phyloP scores from a whole-genome alignment of 495 filamentous ascomycete genomes.

The Penicillium pancosmium region DNA sequence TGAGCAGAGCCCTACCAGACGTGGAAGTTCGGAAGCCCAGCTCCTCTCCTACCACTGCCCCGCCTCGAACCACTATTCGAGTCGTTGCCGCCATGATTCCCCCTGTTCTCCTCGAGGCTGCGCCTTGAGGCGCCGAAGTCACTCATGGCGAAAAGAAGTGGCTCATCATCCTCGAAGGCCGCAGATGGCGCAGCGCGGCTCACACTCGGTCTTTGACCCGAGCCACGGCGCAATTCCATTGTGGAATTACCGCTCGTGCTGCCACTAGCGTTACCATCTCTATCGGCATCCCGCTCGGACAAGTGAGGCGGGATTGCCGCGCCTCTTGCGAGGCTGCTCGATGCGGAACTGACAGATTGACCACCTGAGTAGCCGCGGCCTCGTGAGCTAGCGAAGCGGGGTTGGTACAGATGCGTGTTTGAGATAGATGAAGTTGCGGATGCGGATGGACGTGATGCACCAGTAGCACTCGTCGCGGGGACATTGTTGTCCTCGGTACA shows the following conservation, averaged over 20 bases:
- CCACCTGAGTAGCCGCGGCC: conserved; percentile 46
- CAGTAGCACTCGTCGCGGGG: conserved; percentile 44
- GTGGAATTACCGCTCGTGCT: conserved; percentile 50
- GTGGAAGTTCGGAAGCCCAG: conserved; percentile 37
- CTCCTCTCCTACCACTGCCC: conserved; percentile 43
- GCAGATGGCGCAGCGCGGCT: conserved; percentile 36
- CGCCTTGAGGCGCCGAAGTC: conserved; percentile 72
- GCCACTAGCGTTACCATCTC: conserved; percentile 57
- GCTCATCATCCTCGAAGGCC: conserved; percentile 69
- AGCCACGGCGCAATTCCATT: conserved; percentile 39
- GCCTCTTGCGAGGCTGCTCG: conserved; percentile 46
- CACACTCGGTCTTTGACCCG: conserved; percentile 36
- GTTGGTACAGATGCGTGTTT: conserved; percentile 41
- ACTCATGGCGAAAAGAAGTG: conserved; percentile 84
- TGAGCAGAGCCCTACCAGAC: conserved; percentile 29
- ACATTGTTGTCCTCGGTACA: conserved; percentile 28
- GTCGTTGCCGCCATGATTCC: conserved; percentile 41
- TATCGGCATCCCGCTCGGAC: conserved; percentile 41
- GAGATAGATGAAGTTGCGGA: conserved; percentile 40
- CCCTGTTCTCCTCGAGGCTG: conserved; percentile 71
- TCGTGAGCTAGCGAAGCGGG: conserved; percentile 43
- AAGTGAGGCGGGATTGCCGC: conserved; percentile 37
- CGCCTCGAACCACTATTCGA: conserved; percentile 40
- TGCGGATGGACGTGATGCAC: conserved; percentile 47
- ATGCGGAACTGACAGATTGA: conserved; percentile 48